Percentiles rank a stretch among this genome's conserved stretches.
These are phyloP conservation scores for Magnolia sinica DNA, from an alignment of 164 flowering plant species.

Conservation along the genomic window DNA sequence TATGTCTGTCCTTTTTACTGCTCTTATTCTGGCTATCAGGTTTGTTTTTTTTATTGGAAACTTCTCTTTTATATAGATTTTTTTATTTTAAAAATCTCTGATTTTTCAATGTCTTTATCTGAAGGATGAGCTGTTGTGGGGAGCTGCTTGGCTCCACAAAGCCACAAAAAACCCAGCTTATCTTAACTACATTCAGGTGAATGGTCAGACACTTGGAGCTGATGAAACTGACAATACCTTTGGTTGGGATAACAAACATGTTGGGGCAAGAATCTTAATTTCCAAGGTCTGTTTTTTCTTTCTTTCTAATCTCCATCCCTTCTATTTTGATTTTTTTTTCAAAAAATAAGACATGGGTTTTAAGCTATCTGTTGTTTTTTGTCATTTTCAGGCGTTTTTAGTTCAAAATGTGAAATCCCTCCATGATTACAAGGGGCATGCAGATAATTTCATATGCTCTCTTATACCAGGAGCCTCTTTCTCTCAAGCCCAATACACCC, in stretches of 20 bases:
- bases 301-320: not conserved
- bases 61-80: not conserved
- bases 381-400: conserved; percentile 59
- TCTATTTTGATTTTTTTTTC: too few species aligned
- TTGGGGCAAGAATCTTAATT: conserved; percentile 81
- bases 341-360: not conserved
- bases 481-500: conserved; percentile 67
- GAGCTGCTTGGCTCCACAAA: conserved; percentile 90
- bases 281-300: conserved; percentile 51
- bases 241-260: conserved; percentile 99
- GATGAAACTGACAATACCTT: conserved; percentile 71
- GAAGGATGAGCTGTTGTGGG: conserved; percentile 95
- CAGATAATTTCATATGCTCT: conserved; percentile 81
- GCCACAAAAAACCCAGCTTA: conserved; percentile 72
- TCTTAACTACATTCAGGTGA: conserved; percentile 67
- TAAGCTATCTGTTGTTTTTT: too few species aligned
- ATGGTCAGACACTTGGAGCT: conserved; percentile 82
- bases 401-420: conserved; percentile 66
- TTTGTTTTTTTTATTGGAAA: conserved; percentile 8
- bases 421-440: conserved; percentile 80
- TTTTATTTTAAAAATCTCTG: not conserved
- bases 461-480: conserved; percentile 60
- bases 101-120: not conserved
- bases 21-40: conserved; percentile 85
- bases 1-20: conserved; percentile 88